Evolutionary conservation across 306 rosid species (phyloP).

Genomic region (Biancaea sappan): DNA sequence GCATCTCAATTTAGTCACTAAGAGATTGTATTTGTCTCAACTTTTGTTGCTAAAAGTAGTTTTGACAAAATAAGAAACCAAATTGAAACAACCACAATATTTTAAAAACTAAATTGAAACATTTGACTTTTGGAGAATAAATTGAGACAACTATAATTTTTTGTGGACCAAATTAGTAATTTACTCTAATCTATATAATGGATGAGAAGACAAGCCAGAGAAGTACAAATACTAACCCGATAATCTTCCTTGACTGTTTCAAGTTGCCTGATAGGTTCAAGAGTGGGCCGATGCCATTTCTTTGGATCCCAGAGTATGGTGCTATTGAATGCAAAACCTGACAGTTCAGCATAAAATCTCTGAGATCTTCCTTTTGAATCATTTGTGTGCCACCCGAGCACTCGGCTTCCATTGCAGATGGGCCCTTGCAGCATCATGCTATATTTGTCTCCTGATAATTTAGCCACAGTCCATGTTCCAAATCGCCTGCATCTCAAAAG

Average conservation of each 20-base stretch:
- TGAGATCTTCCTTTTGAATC: conserved; percentile 48
- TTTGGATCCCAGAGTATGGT: conserved; percentile 88
- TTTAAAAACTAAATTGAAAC: too few species aligned
- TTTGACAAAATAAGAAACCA: too few species aligned
- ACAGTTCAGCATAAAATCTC: conserved; percentile 73
- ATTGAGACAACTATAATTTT: too few species aligned
- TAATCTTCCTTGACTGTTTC: conserved; percentile 58
- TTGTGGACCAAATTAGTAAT: too few species aligned
- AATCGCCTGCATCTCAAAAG: conserved; percentile 65
- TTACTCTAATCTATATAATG: too few species aligned
- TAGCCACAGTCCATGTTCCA: conserved; percentile 86
- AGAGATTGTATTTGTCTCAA: too few species aligned
- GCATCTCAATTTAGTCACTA: too few species aligned
- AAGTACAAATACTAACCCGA: conserved; percentile 53
- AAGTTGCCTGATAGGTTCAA: conserved; percentile 74
- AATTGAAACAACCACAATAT: too few species aligned
- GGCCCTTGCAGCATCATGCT: conserved; percentile 68
- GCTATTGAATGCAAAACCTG: conserved; percentile 94
- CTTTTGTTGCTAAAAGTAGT: too few species aligned
- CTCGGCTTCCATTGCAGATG: conserved; percentile 76
- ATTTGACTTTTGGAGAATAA: too few species aligned
- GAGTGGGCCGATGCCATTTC: conserved; percentile 74
- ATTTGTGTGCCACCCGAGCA: conserved; percentile 79
- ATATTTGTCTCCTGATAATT: conserved; percentile 40
- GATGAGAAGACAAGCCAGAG: not conserved